Base-by-base conservation (phyloP, 202 grass and related monocot species). In the Brachypodium distachyon region DNA sequence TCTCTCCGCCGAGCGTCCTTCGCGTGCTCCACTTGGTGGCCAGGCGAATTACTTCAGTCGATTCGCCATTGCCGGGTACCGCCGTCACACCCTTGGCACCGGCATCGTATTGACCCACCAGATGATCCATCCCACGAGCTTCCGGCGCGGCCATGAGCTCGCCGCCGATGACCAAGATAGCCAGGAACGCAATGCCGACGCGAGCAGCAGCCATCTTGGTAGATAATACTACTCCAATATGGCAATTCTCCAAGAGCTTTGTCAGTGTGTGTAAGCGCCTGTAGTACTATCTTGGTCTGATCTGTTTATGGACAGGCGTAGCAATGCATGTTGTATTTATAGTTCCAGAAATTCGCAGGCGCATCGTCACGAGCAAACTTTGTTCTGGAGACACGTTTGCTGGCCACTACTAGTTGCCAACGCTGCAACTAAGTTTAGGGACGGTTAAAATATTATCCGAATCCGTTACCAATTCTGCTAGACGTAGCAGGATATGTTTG, bases 131-230 rank as follows among this genome's bases (percentile, higher is more conserved):
- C 51, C 17, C 27, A 26, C 67, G 67, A 60, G 74, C 67, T 43
- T 83, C 67, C n/a, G 74, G 41, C 79, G 28, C 1, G 59, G 50
- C 41, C 7, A 43, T 33, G 47, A 72, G 48, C 47, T 72, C 38
- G 0, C 31, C 56, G 38, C 16, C 66, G 50, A 78, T 9, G 59
- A 83, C 14, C 50, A 83, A 46, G 60, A 87, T 17, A 58, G 53
- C n/a, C 25, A 83, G 49, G 19, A 78, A 34, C 49, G 47, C 74
- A 83, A 78, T 68, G 85, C 79, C 40, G 52, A 51, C 0, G n/a
- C 59, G 85, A 41, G 76, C 40, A 41, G 76, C 40, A 34, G 66
- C 39, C 79, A 82, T 87, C 3, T 50, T 8, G 3, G 7, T 4
- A n/a, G n/a, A n/a, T 9, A 7, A 6, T 12, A 38, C 41, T 22